phyloP scores from a whole-genome alignment of 139 green algal genomes.

The Coccomyxa sp. region DNA sequence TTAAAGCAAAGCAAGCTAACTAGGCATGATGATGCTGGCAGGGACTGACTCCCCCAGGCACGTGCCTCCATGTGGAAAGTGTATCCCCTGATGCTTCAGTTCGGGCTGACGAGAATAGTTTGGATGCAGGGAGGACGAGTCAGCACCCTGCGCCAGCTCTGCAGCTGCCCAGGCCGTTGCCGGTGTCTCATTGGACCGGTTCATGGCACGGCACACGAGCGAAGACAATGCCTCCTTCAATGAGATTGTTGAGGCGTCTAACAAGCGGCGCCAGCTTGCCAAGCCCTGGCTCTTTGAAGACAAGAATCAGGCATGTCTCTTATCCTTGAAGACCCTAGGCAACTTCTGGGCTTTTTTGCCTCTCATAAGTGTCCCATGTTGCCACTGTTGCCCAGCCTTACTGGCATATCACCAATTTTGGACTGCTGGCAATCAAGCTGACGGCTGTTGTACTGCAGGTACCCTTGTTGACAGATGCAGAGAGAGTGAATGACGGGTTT shows the following conservation, averaged over 20 bases:
- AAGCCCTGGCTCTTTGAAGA: slow-evolving; percentile 24
- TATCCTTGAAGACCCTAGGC: no score
- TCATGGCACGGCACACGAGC: slow-evolving; percentile 61
- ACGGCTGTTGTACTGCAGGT: no score
- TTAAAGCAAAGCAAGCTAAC: not conserved
- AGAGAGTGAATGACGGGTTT: slow-evolving; percentile 39
- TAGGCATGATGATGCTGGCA: not conserved
- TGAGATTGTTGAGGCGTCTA: slow-evolving; percentile 49
- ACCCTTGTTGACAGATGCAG: not conserved
- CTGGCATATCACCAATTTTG: no score
- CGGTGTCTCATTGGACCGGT: slow-evolving; percentile 60
- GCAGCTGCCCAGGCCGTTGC: not conserved
- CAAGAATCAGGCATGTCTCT: slow-evolving; percentile 10
- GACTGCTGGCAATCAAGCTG: no score
- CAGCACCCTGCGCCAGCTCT: no score
- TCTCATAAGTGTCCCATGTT: no score
- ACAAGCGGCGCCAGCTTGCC: slow-evolving; percentile 21
- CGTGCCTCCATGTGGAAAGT: not conserved
- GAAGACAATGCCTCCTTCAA: slow-evolving; percentile 87
- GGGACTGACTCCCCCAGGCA: not conserved
- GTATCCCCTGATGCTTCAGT: no score
- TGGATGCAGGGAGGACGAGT: no score
- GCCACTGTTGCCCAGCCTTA: no score
- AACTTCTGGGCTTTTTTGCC: no score
- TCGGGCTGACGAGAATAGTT: no score